phyloP scores from a whole-genome alignment of 129 eudicot genomes.

The Kitagawia praeruptora region DNA sequence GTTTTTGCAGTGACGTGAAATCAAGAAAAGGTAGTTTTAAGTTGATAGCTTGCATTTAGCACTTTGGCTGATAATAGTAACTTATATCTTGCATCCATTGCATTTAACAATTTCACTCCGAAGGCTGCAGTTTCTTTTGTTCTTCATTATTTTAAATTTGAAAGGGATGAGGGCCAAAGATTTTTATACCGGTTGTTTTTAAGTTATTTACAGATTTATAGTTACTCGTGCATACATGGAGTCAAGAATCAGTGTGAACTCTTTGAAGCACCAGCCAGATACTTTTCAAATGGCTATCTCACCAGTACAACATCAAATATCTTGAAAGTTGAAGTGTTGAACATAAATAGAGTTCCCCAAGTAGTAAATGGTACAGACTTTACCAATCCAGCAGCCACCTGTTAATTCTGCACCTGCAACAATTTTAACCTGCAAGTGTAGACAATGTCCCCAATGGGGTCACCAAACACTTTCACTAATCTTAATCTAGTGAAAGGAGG shows the following conservation, averaged over 20 bases:
- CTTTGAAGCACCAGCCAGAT: too few relatives aligned
- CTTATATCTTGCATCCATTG: background rate
- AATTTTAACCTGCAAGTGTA: too few relatives aligned
- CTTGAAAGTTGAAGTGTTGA: too few relatives aligned
- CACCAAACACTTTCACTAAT: too few relatives aligned
- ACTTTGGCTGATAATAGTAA: background rate
- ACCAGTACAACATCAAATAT: too few relatives aligned
- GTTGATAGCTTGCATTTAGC: background rate
- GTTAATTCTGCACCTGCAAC: too few relatives aligned
- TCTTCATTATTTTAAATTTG: background rate
- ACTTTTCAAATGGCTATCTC: too few relatives aligned
- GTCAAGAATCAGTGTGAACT: background rate
- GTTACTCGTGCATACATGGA: background rate
- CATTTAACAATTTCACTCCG: background rate
- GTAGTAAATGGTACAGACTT: too few relatives aligned
- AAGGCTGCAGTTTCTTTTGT: background rate
- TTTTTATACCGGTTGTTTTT: background rate
- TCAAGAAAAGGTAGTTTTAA: background rate
- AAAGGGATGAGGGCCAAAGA: background rate
- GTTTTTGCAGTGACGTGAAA: background rate
- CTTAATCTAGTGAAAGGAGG: too few relatives aligned
- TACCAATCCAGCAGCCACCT: too few relatives aligned
- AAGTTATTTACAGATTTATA: background rate
- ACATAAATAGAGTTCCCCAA: too few relatives aligned
- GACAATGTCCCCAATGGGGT: too few relatives aligned